Evolutionary conservation across 2,329 filamentous ascomycete genomes (phyloP).

Genomic region (Aspergillus bombycis): DNA sequence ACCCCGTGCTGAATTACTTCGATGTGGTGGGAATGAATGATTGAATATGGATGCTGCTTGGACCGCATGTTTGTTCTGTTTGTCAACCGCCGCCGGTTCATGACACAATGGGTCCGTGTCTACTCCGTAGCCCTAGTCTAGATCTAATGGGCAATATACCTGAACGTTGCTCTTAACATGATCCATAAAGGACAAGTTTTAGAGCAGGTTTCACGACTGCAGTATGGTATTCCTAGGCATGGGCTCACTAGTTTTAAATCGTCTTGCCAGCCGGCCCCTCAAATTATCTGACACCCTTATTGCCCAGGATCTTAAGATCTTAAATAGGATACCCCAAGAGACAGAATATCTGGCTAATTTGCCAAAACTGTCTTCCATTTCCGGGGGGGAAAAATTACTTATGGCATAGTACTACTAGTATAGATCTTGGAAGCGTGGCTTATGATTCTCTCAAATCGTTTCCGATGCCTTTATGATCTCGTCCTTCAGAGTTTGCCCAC

Average conservation of each 20-base stretch:
- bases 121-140: not conserved
- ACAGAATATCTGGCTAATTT: not conserved
- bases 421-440: not conserved
- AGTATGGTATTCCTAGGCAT: not conserved
- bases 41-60: conserved; percentile 1
- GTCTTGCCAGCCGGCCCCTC: not conserved
- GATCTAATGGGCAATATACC: not conserved
- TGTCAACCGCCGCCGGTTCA: not conserved
- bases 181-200: not conserved
- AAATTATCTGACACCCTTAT: not conserved
- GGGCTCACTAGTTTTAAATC: not conserved
- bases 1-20: conserved; percentile 2
- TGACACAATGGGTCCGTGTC: not conserved
- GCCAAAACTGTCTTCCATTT: not conserved
- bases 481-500: no score
- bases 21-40: conserved; percentile 2
- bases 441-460: not conserved
- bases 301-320: not conserved
- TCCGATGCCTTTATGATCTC: not conserved
- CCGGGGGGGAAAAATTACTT: not conserved
- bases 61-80: conserved; percentile 12
- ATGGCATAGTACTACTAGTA: not conserved
- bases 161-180: not conserved
- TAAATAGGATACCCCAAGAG: not conserved
- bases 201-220: not conserved